Base-by-base conservation (phyloP, 305 asterid genomes). In the Ruellia speciosa region DNA sequence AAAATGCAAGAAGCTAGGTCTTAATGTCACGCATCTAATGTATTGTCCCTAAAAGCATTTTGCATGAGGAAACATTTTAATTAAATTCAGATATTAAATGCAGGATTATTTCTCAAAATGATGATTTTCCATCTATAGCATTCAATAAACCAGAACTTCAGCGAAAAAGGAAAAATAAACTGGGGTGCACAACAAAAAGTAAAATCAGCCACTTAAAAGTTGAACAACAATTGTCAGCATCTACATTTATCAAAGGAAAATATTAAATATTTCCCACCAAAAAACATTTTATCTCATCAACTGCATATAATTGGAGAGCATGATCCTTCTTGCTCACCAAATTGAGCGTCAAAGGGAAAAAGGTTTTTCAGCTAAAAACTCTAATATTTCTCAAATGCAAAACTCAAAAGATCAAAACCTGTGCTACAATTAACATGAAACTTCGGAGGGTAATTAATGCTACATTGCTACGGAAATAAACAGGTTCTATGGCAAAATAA, bases 1-100 rank as follows among this genome's bases (percentile, higher is more conserved):
- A 59, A 67, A 53, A 52, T 18, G 24, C 62, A 41, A 65, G 51
- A 58, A 46, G 52, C 19, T 39, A 54, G 54, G 55, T 39, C 19
- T 13, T 49, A 59, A 35, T 31, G 59, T 51, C 18, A 34, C 56
- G 17, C 35, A 35, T 39, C 15, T 43, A 7, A 40, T 37, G 35
- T 18, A 55, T 24, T 50, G 49, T 24, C 31, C 31, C 31, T 40
- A 37, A 55, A 47, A 41, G 39, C 35, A 54, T 54, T 68, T 62
- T 59, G 31, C 31, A 54, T 46, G 33, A 52, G 20, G 54, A 52
- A 45, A 24, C 48, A 56, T 60, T 67, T 41, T 28, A 39, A 10
- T 43, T 5, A 10, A 0, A 10, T 43, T 4, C 11, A 43, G 2
- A 43, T 43, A 43, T 43, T 24, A 24, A 24, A 14, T 14, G 48